Percentiles rank a stretch among this genome's conserved stretches.
Evolutionary conservation across 176 grass and related monocot genomes (phyloP).

Genomic region (Neostapfia colusana): DNA sequence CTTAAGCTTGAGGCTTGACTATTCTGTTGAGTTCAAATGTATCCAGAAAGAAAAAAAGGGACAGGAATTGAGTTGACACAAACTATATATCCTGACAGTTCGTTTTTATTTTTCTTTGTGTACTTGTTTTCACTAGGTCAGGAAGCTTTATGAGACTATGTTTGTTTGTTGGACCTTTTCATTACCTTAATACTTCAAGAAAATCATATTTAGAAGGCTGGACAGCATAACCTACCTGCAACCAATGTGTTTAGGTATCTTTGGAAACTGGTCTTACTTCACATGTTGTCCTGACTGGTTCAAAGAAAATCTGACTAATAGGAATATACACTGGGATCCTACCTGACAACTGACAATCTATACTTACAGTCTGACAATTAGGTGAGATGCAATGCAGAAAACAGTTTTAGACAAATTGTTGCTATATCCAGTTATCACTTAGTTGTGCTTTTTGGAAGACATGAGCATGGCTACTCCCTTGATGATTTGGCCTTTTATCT

Average conservation of each 20-base stretch:
- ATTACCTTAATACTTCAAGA: background rate
- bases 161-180: background rate
- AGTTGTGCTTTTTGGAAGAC: slow-evolving; percentile 5
- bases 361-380: background rate
- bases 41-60: background rate
- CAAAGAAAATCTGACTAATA: background rate
- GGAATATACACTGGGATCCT: background rate
- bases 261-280: background rate
- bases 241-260: slow-evolving; percentile 10
- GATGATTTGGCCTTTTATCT: slow-evolving; percentile 17
- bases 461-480: background rate
- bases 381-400: background rate
- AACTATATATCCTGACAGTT: background rate
- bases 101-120: background rate
- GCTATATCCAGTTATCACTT: background rate
- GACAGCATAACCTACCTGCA: background rate
- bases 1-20: slow-evolving; percentile 3
- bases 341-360: background rate
- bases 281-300: slow-evolving; percentile 11
- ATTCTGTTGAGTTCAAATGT: background rate
- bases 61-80: background rate
- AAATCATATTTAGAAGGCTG: background rate
- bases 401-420: background rate
- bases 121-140: background rate
- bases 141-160: background rate